Conservation (phyloP, 2,329 filamentous ascomycete species). For the Cladophialophora chaetospira region DNA sequence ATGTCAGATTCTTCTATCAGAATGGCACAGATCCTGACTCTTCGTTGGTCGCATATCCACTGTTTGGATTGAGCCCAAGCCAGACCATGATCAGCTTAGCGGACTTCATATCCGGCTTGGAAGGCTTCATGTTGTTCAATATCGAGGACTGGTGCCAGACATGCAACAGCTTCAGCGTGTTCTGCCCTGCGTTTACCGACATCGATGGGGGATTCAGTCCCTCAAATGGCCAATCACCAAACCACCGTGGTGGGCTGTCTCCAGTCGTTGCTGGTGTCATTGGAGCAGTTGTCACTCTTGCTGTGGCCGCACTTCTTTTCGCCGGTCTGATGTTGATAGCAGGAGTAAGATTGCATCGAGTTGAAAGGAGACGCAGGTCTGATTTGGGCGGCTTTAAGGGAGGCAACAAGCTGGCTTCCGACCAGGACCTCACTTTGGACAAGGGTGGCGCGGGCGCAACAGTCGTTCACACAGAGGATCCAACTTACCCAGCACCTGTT, state of each 20-base stretch:
- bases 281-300: conserved; percentile 56
- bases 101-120: conserved; percentile 53
- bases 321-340: conserved; percentile 46
- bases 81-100: conserved; percentile 51
- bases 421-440: conserved; percentile 54
- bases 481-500: conserved; percentile 28
- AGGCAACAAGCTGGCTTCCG: conserved; percentile 55
- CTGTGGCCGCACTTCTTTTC: conserved; percentile 45
- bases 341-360: conserved; percentile 48
- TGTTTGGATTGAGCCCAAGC: conserved; percentile 54
- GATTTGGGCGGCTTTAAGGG: conserved; percentile 60
- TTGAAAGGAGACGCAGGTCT: conserved; percentile 37
- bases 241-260: conserved; percentile 20
- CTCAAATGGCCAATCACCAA: conserved; percentile 8
- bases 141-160: conserved; percentile 55
- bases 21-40: conserved; percentile 53
- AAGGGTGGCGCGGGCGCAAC: conserved; percentile 45
- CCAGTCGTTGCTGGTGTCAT: conserved; percentile 58
- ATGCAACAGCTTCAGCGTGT: conserved; percentile 51
- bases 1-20: conserved; percentile 58
- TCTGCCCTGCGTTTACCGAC: conserved; percentile 50
- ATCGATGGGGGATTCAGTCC: conserved; percentile 15
- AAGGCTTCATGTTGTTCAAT: conserved; percentile 46
- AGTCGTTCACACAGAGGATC: conserved; percentile 35
- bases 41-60: conserved; percentile 47